Evolutionary conservation across 2,329 filamentous ascomycete species (phyloP).

Genomic region (Microdochium nivale): DNA sequence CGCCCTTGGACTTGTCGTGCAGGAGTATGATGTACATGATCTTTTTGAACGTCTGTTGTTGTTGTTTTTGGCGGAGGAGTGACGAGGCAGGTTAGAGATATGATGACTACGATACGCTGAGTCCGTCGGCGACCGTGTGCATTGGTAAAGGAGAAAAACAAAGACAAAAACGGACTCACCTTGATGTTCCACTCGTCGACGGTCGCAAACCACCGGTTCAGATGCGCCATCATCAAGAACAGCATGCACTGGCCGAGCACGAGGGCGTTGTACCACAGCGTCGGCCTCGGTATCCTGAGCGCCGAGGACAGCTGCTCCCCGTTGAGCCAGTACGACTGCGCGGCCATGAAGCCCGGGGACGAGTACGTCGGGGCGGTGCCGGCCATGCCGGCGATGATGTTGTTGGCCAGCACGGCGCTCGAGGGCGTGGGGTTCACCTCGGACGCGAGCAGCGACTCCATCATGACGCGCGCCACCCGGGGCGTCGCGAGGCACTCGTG

Average conservation of each 20-base stretch:
- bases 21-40: constrained; percentile 54
- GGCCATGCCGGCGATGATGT: constrained; percentile 63
- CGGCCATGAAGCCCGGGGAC: constrained; percentile 58
- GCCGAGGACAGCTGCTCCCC: constrained; percentile 52
- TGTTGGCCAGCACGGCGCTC: constrained; percentile 59
- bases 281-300: constrained; percentile 49
- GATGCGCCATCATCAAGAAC: constrained; percentile 47
- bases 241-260: constrained; percentile 59
- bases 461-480: constrained; percentile 46
- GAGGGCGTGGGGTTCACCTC: constrained; percentile 59
- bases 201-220: constrained; percentile 24
- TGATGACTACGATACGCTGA: constrained; percentile 17
- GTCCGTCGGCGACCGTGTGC: too few relatives aligned
- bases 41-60: constrained; percentile 31
- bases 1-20: constrained; percentile 48
- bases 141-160: too few relatives aligned
- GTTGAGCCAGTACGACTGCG: constrained; percentile 62
- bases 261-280: constrained; percentile 47
- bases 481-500: constrained; percentile 50
- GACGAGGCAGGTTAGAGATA: constrained; percentile 13
- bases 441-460: constrained; percentile 58
- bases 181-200: constrained; percentile 41
- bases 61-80: too few relatives aligned
- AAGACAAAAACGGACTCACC: constrained; percentile 16
- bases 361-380: constrained; percentile 57